Conservation (phyloP, 2,329 filamentous ascomycete genomes). For the Ascomycota sp. region DNA sequence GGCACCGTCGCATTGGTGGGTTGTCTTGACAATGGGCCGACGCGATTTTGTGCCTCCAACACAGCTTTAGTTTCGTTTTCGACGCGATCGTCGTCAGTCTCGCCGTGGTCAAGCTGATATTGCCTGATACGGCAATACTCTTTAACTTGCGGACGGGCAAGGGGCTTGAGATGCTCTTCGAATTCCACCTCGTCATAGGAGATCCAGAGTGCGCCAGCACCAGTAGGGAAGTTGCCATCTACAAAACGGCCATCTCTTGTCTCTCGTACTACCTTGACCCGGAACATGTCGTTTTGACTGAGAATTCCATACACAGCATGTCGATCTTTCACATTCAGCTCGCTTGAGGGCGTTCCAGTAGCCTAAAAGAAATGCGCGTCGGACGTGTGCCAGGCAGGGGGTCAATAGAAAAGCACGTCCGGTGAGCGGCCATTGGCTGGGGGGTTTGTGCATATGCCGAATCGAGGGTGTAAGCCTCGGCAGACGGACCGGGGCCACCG, state of each 20-base stretch:
- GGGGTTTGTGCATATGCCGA: constrained; percentile 3
- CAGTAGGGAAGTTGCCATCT: constrained; percentile 38
- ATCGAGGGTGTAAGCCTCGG: constrained; percentile 1
- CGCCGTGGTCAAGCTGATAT: constrained; percentile 32
- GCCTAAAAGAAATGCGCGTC: constrained; percentile 34
- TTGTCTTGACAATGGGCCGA: constrained; percentile 12
- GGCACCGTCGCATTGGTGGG: constrained; percentile 4
- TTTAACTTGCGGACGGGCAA: constrained; percentile 36
- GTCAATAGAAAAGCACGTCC: constrained; percentile 12
- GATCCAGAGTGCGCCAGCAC: constrained; percentile 41
- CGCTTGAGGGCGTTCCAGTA: constrained; percentile 36
- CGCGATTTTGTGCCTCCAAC: constrained; percentile 25
- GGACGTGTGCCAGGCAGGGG: constrained; percentile 31
- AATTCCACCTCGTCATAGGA: constrained; percentile 40
- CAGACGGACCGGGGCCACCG: constrained; percentile 11
- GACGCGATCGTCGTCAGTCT: constrained; percentile 23
- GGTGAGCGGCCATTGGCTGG: constrained; percentile 5
- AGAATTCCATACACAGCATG: constrained; percentile 44
- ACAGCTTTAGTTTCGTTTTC: constrained; percentile 32
- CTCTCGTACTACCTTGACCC: constrained; percentile 38
- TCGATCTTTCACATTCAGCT: constrained; percentile 24
- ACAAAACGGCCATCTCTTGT: constrained; percentile 38
- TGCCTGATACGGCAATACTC: constrained; percentile 43
- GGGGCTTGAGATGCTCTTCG: constrained; percentile 29
- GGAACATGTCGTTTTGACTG: constrained; percentile 42